Conservation (phyloP, 2,329 filamentous ascomycete species). For the Chaetomium sp. region DNA sequence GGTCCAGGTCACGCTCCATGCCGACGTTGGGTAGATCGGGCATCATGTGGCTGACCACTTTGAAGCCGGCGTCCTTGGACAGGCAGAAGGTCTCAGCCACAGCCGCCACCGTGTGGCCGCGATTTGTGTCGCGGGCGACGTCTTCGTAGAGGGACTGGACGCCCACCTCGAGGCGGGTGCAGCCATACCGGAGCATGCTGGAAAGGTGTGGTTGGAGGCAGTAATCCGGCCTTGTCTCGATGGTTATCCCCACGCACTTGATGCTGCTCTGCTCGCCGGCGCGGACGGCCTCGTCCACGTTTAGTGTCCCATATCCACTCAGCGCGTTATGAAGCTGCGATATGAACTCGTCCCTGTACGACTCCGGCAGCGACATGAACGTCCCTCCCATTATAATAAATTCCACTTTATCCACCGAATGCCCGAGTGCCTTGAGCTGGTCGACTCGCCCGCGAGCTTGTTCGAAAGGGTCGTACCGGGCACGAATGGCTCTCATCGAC, state of each 20-base stretch:
- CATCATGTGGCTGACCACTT: constrained; percentile 99
- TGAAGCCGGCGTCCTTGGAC: constrained; percentile 98
- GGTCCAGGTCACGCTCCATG: constrained; percentile 95
- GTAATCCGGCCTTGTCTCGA: constrained; percentile 96
- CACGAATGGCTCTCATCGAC: constrained; percentile 96
- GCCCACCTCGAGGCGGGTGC: constrained; percentile 89
- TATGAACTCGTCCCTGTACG: constrained; percentile 92
- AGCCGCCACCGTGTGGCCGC: constrained; percentile 91
- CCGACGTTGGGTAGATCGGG: constrained; percentile 96
- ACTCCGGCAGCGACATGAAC: constrained; percentile 92
- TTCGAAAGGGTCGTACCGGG: constrained; percentile 96
- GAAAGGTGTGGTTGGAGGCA: constrained; percentile 94
- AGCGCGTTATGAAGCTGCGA: constrained; percentile 95
- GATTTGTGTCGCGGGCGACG: constrained; percentile 95
- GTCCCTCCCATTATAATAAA: constrained; percentile 99
- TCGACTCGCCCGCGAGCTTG: constrained; percentile 95
- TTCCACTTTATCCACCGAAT: constrained; percentile 98
- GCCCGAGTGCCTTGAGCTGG: constrained; percentile 91
- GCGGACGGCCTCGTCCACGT: constrained; percentile 92
- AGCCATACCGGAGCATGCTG: constrained; percentile 96
- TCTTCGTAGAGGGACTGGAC: constrained; percentile 98
- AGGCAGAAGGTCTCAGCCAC: constrained; percentile 96
- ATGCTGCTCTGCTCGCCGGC: constrained; percentile 95
- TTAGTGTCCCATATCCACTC: constrained; percentile 90
- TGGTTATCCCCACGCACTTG: constrained; percentile 98